A percentile compares a stretch with the other conserved stretches of the same genome.
Evolutionary conservation across 495 filamentous ascomycete genomes (phyloP).

Genomic region (Mytilinidion resinicola): DNA sequence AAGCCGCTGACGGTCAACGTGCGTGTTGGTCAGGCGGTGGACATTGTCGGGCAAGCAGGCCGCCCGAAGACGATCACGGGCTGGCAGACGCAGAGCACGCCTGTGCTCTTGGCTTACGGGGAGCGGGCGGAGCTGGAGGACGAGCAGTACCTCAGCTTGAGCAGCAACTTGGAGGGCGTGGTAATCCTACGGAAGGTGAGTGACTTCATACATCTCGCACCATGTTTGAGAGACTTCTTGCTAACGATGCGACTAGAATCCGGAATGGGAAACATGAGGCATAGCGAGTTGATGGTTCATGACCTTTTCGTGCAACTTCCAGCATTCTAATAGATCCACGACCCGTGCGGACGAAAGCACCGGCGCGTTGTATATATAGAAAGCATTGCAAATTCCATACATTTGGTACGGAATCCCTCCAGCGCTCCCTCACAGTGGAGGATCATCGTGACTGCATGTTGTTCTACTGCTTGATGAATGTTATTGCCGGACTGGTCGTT

Average conservation of each 20-base stretch:
- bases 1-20: slow-evolving; percentile 94
- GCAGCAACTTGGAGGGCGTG: slow-evolving; percentile 84
- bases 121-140: slow-evolving; percentile 96
- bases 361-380: slow-evolving; percentile 21
- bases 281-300: neutral
- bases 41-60: slow-evolving; percentile 95
- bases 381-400: slow-evolving; percentile 4
- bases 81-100: slow-evolving; percentile 99
- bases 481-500: too few species aligned
- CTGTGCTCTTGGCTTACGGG: slow-evolving; percentile 84
- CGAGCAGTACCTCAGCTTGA: slow-evolving; percentile 90
- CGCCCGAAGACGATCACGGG: slow-evolving; percentile 98
- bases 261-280: slow-evolving; percentile 26
- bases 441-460: too few species aligned
- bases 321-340: slow-evolving; percentile 24
- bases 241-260: slow-evolving; percentile 22
- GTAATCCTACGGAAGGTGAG: slow-evolving; percentile 94
- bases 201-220: neutral
- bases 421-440: too few species aligned
- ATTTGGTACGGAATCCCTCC: neutral
- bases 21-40: slow-evolving; percentile 93
- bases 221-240: neutral
- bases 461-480: too few species aligned
- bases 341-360: slow-evolving; percentile 1
- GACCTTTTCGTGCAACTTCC: slow-evolving; percentile 1